phyloP scores from a whole-genome alignment of 257 asterid genomes.

The Buddleja alternifolia region DNA sequence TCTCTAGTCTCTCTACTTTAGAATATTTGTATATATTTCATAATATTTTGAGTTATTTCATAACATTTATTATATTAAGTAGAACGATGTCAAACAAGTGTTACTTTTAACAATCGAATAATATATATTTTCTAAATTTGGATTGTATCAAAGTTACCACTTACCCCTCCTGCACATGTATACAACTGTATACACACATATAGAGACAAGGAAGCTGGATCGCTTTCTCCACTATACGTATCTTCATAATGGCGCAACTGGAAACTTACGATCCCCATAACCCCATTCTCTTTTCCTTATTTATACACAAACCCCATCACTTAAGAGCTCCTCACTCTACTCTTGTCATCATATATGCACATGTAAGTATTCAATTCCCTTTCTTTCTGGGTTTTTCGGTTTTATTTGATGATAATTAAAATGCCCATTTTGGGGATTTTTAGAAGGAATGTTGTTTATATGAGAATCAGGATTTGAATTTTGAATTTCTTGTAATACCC shows the following conservation, averaged over 20 bases:
- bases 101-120: no score
- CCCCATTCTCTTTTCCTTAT: neutral
- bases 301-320: neutral
- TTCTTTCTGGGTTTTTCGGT: neutral
- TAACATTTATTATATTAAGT: no score
- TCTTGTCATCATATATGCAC: neutral
- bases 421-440: no score
- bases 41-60: no score
- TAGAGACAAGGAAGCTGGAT: constrained; percentile 2
- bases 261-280: neutral
- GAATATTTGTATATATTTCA: no score
- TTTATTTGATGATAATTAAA: neutral
- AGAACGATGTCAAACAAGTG: no score
- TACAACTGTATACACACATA: neutral
- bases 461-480: constrained; percentile 3
- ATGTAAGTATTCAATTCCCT: neutral
- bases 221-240: constrained; percentile 30
- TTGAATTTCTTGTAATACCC: neutral
- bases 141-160: neutral
- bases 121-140: no score
- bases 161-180: neutral
- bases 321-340: neutral
- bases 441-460: no score
- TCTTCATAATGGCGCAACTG: constrained; percentile 31
- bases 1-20: no score